phyloP scores from a whole-genome alignment of 495 filamentous ascomycete genomes.

The Cenococcum geophilum region DNA sequence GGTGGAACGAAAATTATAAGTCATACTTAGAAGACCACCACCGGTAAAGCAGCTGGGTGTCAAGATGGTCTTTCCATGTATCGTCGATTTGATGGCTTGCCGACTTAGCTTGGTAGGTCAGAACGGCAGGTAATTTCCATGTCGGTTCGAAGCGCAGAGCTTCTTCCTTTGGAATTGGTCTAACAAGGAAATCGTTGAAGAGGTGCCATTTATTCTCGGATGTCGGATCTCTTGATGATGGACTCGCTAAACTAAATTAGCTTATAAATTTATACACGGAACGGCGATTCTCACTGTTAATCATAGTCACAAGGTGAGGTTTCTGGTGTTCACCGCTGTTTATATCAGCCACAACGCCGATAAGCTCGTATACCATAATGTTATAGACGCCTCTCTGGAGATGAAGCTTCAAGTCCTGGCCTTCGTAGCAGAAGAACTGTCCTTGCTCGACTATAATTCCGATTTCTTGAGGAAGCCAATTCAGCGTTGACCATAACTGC shows the following conservation, averaged over 20 bases:
- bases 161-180: slow-evolving; percentile 68
- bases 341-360: slow-evolving; percentile 86
- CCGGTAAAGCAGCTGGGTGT: slow-evolving; percentile 75
- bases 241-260: slow-evolving; percentile 43
- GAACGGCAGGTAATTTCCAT: slow-evolving; percentile 86
- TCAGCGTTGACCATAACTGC: slow-evolving; percentile 76
- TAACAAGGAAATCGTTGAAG: slow-evolving; percentile 95
- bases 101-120: slow-evolving; percentile 75
- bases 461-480: slow-evolving; percentile 88
- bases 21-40: slow-evolving; percentile 44
- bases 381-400: slow-evolving; percentile 56
- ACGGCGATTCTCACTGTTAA: slow-evolving; percentile 49
- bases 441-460: slow-evolving; percentile 76
- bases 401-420: slow-evolving; percentile 70
- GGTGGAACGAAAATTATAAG: too few species aligned
- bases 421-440: slow-evolving; percentile 85
- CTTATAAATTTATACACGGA: too few species aligned
- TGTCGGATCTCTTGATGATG: slow-evolving; percentile 52
- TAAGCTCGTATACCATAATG: slow-evolving; percentile 80
- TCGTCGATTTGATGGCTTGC: slow-evolving; percentile 71
- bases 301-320: slow-evolving; percentile 82
- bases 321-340: slow-evolving; percentile 76
- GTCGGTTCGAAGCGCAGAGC: slow-evolving; percentile 78
- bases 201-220: slow-evolving; percentile 73
- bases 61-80: slow-evolving; percentile 75